A percentile compares a stretch with the other conserved stretches of the same genome.
These are phyloP conservation scores for Microthlaspi erraticum DNA, from an alignment of 345 rosid genomes.

Conservation along the genomic window DNA sequence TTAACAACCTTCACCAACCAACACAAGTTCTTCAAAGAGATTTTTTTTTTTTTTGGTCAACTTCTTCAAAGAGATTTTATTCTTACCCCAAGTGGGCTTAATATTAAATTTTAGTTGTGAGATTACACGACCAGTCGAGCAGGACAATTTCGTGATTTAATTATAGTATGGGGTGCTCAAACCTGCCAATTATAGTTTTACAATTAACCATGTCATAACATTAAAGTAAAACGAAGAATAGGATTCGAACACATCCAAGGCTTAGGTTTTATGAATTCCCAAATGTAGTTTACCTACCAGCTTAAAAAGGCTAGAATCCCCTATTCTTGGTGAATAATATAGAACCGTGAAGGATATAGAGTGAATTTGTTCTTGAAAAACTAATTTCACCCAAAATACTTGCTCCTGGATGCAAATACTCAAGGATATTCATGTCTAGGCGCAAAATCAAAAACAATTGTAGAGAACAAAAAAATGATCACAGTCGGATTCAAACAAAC, in stretches of 20 bases:
- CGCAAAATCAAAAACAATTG: not conserved
- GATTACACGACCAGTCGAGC: conserved; percentile 25
- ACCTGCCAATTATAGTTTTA: conserved; percentile 29
- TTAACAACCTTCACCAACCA: conserved; percentile 47
- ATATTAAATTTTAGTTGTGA: conserved; percentile 15
- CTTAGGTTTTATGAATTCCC: conserved; percentile 8
- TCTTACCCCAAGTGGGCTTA: conserved; percentile 11
- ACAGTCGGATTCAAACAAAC: not conserved
- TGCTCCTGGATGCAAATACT: too few relatives aligned
- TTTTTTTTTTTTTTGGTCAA: too few relatives aligned
- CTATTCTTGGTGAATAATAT: not conserved
- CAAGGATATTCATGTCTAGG: not conserved
- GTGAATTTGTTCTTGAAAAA: too few relatives aligned
- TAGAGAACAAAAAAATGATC: not conserved
- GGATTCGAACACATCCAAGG: conserved; percentile 22
- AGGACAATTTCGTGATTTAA: conserved; percentile 13
- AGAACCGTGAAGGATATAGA: not conserved
- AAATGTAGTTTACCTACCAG: conserved; percentile 41
- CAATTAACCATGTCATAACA: conserved; percentile 23
- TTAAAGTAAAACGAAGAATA: conserved; percentile 16
- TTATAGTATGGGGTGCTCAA: conserved; percentile 11
- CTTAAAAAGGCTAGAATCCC: conserved; percentile 1
- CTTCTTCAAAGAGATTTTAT: conserved; percentile 1
- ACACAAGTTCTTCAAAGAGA: conserved; percentile 16
- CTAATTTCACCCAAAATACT: too few relatives aligned